Conservation (phyloP, 441 rosid genomes). For the Bocquillonia castaneifolia region DNA sequence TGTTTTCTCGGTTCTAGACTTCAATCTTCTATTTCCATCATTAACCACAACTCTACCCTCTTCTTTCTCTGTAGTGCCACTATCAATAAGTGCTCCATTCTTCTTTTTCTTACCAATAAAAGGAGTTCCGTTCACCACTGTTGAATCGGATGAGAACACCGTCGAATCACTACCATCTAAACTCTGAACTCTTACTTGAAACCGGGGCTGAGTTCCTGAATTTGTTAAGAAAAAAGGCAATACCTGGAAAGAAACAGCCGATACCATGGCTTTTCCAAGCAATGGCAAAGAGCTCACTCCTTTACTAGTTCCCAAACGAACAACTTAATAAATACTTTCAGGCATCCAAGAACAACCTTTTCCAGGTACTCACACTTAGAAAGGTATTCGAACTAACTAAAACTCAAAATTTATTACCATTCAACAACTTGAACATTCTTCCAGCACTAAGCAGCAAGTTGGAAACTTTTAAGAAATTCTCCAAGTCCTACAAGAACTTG, state of each 20-base stretch:
- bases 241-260: constrained; percentile 25
- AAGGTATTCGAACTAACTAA: not conserved
- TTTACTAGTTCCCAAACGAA: not conserved
- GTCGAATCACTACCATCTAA: constrained; percentile 31
- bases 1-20: constrained; percentile 24
- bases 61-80: constrained; percentile 20
- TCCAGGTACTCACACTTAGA: constrained; percentile 1
- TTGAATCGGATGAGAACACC: constrained; percentile 31
- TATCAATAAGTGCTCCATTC: constrained; percentile 10
- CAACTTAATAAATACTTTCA: not conserved
- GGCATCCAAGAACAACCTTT: not conserved
- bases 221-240: constrained; percentile 26
- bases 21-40: constrained; percentile 44
- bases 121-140: constrained; percentile 38
- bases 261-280: constrained; percentile 34
- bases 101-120: constrained; percentile 19
- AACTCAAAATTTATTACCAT: not conserved
- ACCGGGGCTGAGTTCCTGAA: constrained; percentile 27
- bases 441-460: not conserved
- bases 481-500: not conserved
- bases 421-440: not conserved
- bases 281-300: constrained; percentile 9
- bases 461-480: not conserved
- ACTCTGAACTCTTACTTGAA: constrained; percentile 47
- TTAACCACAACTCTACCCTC: constrained; percentile 26